These are phyloP conservation scores for Xanthoconium separans DNA, from an alignment of 1,284 basidiomycete genomes.

Conservation along the genomic window DNA sequence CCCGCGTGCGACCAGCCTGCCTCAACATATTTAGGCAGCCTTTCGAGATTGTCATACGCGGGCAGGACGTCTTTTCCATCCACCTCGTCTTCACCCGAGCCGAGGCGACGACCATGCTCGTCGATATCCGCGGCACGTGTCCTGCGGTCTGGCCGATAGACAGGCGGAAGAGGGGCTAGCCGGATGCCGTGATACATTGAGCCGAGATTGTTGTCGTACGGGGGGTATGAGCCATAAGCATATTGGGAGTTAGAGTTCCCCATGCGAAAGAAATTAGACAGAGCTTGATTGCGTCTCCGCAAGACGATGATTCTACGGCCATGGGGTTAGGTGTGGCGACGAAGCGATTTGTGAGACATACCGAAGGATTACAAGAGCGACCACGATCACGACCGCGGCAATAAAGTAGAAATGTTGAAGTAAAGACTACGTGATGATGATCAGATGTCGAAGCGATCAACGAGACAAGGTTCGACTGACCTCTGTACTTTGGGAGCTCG, in stretches of 20 bases:
- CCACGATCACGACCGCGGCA: slow-evolving; percentile 10
- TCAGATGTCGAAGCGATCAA: background rate
- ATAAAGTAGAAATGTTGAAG: slow-evolving; percentile 27
- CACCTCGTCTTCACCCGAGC: slow-evolving; percentile 23
- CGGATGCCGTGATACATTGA: slow-evolving; percentile 14
- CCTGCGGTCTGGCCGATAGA: slow-evolving; percentile 18
- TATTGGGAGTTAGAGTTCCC: background rate
- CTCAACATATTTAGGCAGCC: slow-evolving; percentile 45
- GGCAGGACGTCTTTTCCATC: slow-evolving; percentile 45
- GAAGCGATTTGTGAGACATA: background rate
- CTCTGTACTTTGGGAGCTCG: slow-evolving; percentile 4
- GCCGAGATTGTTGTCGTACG: background rate
- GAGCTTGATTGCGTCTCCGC: slow-evolving; percentile 21
- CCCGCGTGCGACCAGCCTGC: slow-evolving; percentile 6
- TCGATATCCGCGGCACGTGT: slow-evolving; percentile 38
- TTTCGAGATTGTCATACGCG: slow-evolving; percentile 42
- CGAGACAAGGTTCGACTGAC: slow-evolving; percentile 11
- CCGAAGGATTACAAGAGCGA: slow-evolving; percentile 25
- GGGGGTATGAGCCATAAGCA: slow-evolving; percentile 2
- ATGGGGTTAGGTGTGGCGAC: background rate
- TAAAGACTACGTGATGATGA: slow-evolving; percentile 15
- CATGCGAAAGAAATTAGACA: slow-evolving; percentile 23
- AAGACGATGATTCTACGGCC: slow-evolving; percentile 21
- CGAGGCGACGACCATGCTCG: slow-evolving; percentile 37
- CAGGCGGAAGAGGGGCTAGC: slow-evolving; percentile 20